phyloP scores from a whole-genome alignment of 805 yeast species.

The Phaffomyces antillensis region DNA sequence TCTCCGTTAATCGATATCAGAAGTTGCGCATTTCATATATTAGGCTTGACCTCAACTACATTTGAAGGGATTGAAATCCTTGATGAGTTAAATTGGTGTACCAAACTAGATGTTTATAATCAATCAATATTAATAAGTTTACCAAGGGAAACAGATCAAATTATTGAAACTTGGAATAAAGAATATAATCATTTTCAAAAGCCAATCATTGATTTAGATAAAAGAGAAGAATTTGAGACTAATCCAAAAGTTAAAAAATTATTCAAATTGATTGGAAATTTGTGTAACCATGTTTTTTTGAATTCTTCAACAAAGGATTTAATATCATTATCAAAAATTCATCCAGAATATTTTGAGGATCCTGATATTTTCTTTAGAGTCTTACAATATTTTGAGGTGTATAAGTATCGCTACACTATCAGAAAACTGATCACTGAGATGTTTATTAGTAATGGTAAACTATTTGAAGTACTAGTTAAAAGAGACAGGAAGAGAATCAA shows the following conservation, averaged over 20 bases:
- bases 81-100: slow-evolving; percentile 74
- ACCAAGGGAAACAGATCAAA: slow-evolving; percentile 29
- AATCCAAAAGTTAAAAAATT: slow-evolving; percentile 26
- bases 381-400: slow-evolving; percentile 45
- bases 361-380: slow-evolving; percentile 48
- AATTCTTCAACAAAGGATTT: slow-evolving; percentile 53
- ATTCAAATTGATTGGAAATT: slow-evolving; percentile 37
- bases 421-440: slow-evolving; percentile 62
- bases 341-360: slow-evolving; percentile 48
- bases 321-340: slow-evolving; percentile 41
- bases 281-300: slow-evolving; percentile 48
- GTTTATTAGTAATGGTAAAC: slow-evolving; percentile 40
- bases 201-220: slow-evolving; percentile 8
- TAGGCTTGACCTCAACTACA: slow-evolving; percentile 70
- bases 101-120: slow-evolving; percentile 38
- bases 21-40: slow-evolving; percentile 69
- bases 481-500: slow-evolving; percentile 32
- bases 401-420: slow-evolving; percentile 52
- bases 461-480: slow-evolving; percentile 45
- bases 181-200: slow-evolving; percentile 3
- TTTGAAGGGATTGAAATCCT: slow-evolving; percentile 76
- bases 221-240: slow-evolving; percentile 11
- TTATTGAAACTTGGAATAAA: slow-evolving; percentile 18
- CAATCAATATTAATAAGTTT: slow-evolving; percentile 35
- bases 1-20: slow-evolving; percentile 53